Evolutionary conservation across 2,329 filamentous ascomycete species (phyloP).

Genomic region (Sporothrix globosa): DNA sequence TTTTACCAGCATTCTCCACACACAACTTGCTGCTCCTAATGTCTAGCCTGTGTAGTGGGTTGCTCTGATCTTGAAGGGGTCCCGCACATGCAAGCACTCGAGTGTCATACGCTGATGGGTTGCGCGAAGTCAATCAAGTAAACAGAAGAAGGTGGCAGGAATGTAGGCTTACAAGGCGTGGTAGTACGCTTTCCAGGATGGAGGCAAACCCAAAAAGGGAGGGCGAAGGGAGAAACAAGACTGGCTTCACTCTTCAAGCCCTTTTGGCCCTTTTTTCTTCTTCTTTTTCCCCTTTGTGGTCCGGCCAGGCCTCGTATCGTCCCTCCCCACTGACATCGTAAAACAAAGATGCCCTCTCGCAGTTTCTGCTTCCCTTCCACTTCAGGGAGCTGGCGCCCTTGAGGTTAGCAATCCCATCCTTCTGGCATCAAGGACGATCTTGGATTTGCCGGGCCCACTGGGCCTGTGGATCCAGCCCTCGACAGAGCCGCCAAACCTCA

Average conservation of each 20-base stretch:
- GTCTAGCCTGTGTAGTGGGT: not conserved
- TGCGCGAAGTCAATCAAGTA: not conserved
- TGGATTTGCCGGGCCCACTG: slow-evolving; percentile 33
- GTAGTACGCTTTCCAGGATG: not conserved
- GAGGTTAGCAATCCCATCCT: slow-evolving; percentile 25
- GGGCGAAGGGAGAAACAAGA: not conserved
- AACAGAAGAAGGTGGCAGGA: slow-evolving; percentile 24
- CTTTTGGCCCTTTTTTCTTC: not conserved
- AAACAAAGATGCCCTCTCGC: not conserved
- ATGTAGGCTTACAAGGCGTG: not conserved
- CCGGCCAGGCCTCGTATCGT: too few relatives aligned
- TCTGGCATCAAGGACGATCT: slow-evolving; percentile 33
- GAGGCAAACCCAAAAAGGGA: slow-evolving; percentile 1
- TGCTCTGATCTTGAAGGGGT: slow-evolving; percentile 8
- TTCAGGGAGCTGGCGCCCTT: slow-evolving; percentile 9
- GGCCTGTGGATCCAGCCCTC: slow-evolving; percentile 9
- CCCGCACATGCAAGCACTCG: slow-evolving; percentile 8
- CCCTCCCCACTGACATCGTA: not conserved
- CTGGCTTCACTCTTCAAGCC: not conserved
- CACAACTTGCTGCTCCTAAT: slow-evolving; percentile 24
- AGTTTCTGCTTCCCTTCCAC: slow-evolving; percentile 14
- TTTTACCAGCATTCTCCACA: slow-evolving; percentile 28
- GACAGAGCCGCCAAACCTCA: slow-evolving; percentile 9
- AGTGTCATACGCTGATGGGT: not conserved
- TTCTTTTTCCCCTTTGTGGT: not conserved